Evolutionary conservation across 768 basidiomycete species (phyloP).

Genomic region (Daedaleopsis sinensis): DNA sequence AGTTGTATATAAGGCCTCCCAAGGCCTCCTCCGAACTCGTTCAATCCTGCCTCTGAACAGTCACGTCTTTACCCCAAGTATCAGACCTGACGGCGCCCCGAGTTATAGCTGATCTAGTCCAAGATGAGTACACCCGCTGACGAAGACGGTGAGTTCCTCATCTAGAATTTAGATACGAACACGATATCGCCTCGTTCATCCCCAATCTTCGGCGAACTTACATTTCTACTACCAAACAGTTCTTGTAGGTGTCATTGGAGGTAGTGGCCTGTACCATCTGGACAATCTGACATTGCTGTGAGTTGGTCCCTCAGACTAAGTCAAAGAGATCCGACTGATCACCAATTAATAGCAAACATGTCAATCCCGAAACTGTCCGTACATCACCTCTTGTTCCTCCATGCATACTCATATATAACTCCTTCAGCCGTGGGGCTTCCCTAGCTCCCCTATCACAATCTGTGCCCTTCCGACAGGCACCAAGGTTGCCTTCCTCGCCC

Average conservation of each 20-base stretch:
- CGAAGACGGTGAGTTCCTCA: too few relatives aligned
- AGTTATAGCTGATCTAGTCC: too few relatives aligned
- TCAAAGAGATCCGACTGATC: not conserved
- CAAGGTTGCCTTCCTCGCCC: slow-evolving; percentile 85
- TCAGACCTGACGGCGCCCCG: too few relatives aligned
- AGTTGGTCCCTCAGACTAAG: not conserved
- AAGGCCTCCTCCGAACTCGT: too few relatives aligned
- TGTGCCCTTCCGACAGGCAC: slow-evolving; percentile 81
- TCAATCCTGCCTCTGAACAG: too few relatives aligned
- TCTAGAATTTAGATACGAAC: too few relatives aligned
- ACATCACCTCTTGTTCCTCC: not conserved
- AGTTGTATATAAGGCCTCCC: too few relatives aligned
- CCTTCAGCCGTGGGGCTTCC: slow-evolving; percentile 87
- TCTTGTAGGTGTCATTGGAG: slow-evolving; percentile 88
- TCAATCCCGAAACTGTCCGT: slow-evolving; percentile 82
- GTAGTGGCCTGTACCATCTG: slow-evolving; percentile 90
- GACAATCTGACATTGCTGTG: slow-evolving; percentile 89
- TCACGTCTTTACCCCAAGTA: too few relatives aligned
- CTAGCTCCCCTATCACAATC: slow-evolving; percentile 90
- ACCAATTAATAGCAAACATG: slow-evolving; percentile 54
- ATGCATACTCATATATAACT: not conserved
- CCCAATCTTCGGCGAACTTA: too few relatives aligned
- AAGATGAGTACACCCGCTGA: too few relatives aligned
- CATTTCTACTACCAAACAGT: slow-evolving; percentile 42
- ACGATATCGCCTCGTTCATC: too few relatives aligned